Evolutionary conservation across 2,329 filamentous ascomycete species (phyloP), one percentile per base, ranked within the genome.

Genomic region (Thielaviopsis euricoi): DNA sequence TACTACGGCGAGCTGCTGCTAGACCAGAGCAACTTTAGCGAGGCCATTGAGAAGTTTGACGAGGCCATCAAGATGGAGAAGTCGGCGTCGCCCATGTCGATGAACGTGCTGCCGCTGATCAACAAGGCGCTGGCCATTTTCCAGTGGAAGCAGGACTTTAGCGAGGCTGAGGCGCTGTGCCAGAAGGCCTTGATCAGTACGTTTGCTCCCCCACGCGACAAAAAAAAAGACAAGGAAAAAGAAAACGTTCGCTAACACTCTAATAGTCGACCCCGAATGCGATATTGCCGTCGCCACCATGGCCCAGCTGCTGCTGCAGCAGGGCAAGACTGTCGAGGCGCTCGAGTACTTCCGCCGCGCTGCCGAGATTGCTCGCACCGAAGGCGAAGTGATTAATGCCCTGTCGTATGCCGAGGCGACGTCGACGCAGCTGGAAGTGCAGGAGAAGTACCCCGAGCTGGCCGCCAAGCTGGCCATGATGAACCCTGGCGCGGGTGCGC

Each of bases 31-130:
- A 95, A 96, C 72, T 97, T 85, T 73, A 78, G 87, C 60, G 91
- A 98, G 70, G 93, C 93, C 25, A 89, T 98, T 62, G 87, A 95
- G 74, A 95, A 96, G 74, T 98, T 98, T 67, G 93, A 98, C 70
- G 93, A 85, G 25, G 93, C 93, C n/a, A 90, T 97, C 64, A 90
- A 97, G 69, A 91, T 97, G 85, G 93, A 98, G 80, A 94, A 93
- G 77, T 83, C 88, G 71, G 85, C 83, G 63, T 94, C 94, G 75
- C 90, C 90, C 15, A 85, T 93, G 71, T 87, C 89, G 61, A 97
- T 98, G 85, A 98, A 98, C 67, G 93, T 98, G 29, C 76, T 98
- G 62, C 93, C 93, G 15, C 77, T 98, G 55, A 97, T 98, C 74
- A 98, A 98, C 82, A 98, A 98, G 77, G 90, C 93, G 5, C 80